Conservation (phyloP, 768 basidiomycete genomes). For the Royoungia palumana region DNA sequence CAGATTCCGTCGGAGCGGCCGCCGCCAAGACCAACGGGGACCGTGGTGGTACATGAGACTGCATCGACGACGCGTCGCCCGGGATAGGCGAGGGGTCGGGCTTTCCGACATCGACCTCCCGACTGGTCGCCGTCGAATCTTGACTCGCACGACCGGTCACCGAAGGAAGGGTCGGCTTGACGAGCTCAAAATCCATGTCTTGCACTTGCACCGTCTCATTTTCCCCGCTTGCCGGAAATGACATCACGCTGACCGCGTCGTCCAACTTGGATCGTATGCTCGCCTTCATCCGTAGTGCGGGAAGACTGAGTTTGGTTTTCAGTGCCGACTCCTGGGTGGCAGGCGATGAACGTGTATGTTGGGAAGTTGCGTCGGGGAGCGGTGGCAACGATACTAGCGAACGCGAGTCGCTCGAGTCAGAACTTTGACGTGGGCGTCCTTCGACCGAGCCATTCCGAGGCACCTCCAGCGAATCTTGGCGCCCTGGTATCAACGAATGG, state of each 20-base stretch:
- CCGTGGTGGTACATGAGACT: conserved; percentile 31
- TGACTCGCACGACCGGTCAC: conserved; percentile 47
- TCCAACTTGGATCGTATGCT: conserved; percentile 29
- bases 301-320: conserved; percentile 64
- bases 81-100: conserved; percentile 22
- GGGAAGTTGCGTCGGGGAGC: conserved; percentile 38
- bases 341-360: conserved; percentile 22
- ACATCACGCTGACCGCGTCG: conserved; percentile 26
- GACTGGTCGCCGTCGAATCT: conserved; percentile 44
- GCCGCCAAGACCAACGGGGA: conserved; percentile 21
- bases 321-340: conserved; percentile 35
- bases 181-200: conserved; percentile 79
- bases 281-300: conserved; percentile 52
- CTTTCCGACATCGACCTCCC: conserved; percentile 18
- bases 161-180: conserved; percentile 55
- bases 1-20: conserved; percentile 12
- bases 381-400: conserved; percentile 41
- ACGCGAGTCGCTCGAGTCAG: conserved; percentile 31
- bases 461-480: conserved; percentile 18
- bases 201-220: conserved; percentile 68
- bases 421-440: conserved; percentile 16
- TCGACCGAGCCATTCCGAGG: conserved; percentile 21
- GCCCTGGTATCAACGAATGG: conserved; percentile 8
- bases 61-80: conserved; percentile 42
- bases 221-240: conserved; percentile 27